Evolutionary conservation across 2,329 filamentous ascomycete genomes (phyloP).

Genomic region (Acrocalymma vagum): DNA sequence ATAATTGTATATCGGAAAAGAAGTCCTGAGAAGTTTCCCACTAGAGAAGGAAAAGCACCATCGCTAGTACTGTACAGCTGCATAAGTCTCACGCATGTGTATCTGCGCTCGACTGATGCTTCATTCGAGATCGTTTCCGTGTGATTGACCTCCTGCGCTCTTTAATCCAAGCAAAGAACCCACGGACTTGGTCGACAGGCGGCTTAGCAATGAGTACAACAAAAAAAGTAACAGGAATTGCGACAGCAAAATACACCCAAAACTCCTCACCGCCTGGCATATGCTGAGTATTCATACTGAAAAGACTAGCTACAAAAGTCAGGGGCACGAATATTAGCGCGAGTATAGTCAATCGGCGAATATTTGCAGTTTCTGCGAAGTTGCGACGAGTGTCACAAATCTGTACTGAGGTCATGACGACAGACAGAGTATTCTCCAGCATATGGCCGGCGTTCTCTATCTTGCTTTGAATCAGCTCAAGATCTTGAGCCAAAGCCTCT

Average conservation of each 20-base stretch:
- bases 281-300: conserved; percentile 24
- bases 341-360: conserved; percentile 26
- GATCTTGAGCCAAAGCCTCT: too few relatives aligned
- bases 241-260: conserved; percentile 28
- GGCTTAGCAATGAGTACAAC: conserved; percentile 19
- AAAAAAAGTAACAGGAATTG: conserved; percentile 13
- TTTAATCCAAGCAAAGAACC: too few relatives aligned
- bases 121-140: too few relatives aligned
- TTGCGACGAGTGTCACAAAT: conserved; percentile 25
- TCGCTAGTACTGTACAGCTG: too few relatives aligned
- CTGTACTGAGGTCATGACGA: conserved; percentile 26
- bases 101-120: too few relatives aligned
- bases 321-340: conserved; percentile 29
- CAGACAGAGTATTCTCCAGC: conserved; percentile 24
- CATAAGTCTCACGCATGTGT: too few relatives aligned
- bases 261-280: conserved; percentile 17
- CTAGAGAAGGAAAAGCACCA: too few relatives aligned
- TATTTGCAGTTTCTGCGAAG: conserved; percentile 25
- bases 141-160: too few relatives aligned
- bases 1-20: too few relatives aligned
- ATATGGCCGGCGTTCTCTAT: conserved; percentile 8
- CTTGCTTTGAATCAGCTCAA: conserved; percentile 7
- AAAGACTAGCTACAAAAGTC: conserved; percentile 23
- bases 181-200: too few relatives aligned
- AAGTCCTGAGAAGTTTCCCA: too few relatives aligned